A percentile compares a stretch with the other conserved stretches of the same genome.
Evolutionary conservation across 2,329 filamentous ascomycete genomes (phyloP).

Genomic region (Calonectria ilicicola): DNA sequence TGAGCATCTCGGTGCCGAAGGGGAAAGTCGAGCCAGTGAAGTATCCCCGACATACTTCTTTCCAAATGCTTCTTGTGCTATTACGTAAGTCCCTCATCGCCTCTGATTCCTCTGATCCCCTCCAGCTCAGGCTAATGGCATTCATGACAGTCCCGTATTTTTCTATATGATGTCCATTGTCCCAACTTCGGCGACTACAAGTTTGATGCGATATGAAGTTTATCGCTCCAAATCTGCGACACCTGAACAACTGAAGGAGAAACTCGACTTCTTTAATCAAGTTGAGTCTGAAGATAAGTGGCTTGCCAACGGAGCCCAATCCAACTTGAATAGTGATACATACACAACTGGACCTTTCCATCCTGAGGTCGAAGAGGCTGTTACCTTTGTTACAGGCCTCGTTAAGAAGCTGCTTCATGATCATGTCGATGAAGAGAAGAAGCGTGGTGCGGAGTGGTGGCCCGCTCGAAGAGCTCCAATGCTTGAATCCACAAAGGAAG

Average conservation of each 20-base stretch:
- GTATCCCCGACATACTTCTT: constrained; percentile 59
- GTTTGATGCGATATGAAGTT: constrained; percentile 70
- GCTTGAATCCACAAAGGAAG: background rate
- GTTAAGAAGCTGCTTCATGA: constrained; percentile 17
- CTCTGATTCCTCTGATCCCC: background rate
- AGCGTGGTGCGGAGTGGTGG: constrained; percentile 19
- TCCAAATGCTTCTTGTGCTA: constrained; percentile 60
- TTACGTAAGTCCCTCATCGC: constrained; percentile 53
- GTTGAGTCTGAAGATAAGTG: constrained; percentile 74
- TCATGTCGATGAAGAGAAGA: constrained; percentile 19
- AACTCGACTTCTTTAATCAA: constrained; percentile 70
- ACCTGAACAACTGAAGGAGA: constrained; percentile 66
- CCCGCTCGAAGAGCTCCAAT: constrained; percentile 13
- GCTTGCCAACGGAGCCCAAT: constrained; percentile 68
- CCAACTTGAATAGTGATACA: constrained; percentile 69
- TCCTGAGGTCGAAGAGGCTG: constrained; percentile 66
- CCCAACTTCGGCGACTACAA: constrained; percentile 61
- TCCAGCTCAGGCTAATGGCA: background rate
- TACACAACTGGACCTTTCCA: constrained; percentile 73
- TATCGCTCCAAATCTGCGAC: constrained; percentile 69
- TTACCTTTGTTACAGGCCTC: constrained; percentile 10
- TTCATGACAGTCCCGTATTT: constrained; percentile 61
- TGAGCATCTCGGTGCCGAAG: constrained; percentile 60
- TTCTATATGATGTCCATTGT: constrained; percentile 73
- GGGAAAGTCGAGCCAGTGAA: constrained; percentile 50